phyloP scores from a whole-genome alignment of 2,329 filamentous ascomycete genomes.

The Cordyceps cicadae region DNA sequence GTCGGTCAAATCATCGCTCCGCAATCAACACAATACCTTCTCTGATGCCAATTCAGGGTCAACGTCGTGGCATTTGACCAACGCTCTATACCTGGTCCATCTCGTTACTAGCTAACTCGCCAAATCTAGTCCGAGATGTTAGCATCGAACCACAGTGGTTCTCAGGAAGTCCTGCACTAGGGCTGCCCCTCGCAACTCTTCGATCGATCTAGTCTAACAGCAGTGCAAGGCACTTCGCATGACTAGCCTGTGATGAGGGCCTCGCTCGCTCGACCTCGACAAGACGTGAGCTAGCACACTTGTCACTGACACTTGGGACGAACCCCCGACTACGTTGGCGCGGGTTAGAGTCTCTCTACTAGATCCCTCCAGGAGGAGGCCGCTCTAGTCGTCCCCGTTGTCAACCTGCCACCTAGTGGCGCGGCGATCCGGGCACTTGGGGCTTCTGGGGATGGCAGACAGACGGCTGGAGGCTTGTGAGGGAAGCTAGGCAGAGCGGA shows the following conservation, averaged over 20 bases:
- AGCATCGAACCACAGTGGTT: not conserved
- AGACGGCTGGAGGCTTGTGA: not conserved
- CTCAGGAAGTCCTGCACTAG: conserved; percentile 2
- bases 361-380: not conserved
- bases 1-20: not conserved
- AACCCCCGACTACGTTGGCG: not conserved
- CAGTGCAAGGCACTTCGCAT: not conserved
- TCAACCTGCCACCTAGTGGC: not conserved
- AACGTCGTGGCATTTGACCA: not conserved
- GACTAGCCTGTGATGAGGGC: not conserved
- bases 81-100: not conserved
- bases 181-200: not conserved
- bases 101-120: not conserved
- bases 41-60: not conserved
- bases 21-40: not conserved
- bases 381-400: not conserved
- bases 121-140: not conserved
- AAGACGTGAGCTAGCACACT: not conserved
- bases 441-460: not conserved
- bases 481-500: not conserved
- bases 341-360: not conserved
- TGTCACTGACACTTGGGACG: conserved; percentile 7
- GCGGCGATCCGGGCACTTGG: conserved; percentile 3
- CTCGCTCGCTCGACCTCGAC: not conserved
- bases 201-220: conserved; percentile 9